Evolutionary conservation across 495 filamentous ascomycete genomes (phyloP), one percentile per base, ranked within the genome.

Genomic region (Xylaria bambusicola): DNA sequence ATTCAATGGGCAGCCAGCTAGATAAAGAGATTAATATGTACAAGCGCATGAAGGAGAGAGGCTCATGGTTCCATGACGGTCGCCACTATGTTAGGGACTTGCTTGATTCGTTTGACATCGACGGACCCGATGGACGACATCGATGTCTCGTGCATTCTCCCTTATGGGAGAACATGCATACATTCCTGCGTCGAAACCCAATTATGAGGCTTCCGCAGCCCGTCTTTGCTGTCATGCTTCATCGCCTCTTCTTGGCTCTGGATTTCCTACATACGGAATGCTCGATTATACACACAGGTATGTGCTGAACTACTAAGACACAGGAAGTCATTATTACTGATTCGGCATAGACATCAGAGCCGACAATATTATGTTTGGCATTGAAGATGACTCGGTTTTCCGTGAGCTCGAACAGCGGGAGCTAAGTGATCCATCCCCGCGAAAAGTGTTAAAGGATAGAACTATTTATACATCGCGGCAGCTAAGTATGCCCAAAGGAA

Each of bases 201-300:
- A 44, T 53, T 45, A 59, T 54, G 49, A 69, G 66, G 42, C 65
- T 75, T 17, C 69, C 61, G 45, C 26, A 31, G 3, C 20, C 47
- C 13, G 64, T 76, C 4, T 64, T 80, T 0, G 73, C 64, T 17
- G 62, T 68, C 49, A 67, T 71, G 0, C 61, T 79, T 2, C 54
- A 59, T 1, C 71, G 58, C 8, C 55, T 82, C 21, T 65, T 81
- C 21, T 59, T 64, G 18, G 76, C 70, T 0, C 67, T 81, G 7
- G 61, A 63, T 18, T 63, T 44, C 23, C 38, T 63, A 33, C 61
- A 63, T 23, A 50, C 3, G 1, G 61, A 63, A 38, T 58, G 54
- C 33, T 55, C 71, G 8, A 50, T 79, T 5, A 70, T 77, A 27
- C 78, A 84, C 58, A 75, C 77, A 31, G 80, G 79, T 79, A 68